phyloP scores from a whole-genome alignment of 2,329 filamentous ascomycete species.

The Calonectria hawksworthii region DNA sequence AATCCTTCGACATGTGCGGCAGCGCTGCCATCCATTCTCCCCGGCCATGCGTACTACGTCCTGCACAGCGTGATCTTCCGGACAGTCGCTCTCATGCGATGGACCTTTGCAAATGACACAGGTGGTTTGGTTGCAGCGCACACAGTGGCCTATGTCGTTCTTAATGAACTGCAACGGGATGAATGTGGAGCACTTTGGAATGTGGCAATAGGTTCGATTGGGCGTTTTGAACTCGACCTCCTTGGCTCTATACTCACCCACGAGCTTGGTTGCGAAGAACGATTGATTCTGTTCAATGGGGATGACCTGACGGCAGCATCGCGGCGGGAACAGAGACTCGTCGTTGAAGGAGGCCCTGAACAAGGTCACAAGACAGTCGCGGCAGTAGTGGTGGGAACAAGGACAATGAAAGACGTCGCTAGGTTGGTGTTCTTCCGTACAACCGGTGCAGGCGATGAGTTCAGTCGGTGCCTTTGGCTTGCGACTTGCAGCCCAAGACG shows the following conservation, averaged over 20 bases:
- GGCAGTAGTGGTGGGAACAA: constrained; percentile 65
- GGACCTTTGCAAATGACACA: constrained; percentile 65
- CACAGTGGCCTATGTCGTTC: constrained; percentile 56
- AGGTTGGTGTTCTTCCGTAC: background rate
- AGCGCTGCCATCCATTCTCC: constrained; percentile 65
- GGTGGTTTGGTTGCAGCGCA: constrained; percentile 57
- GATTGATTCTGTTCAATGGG: constrained; percentile 49
- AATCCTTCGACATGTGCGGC: constrained; percentile 59
- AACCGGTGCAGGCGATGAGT: background rate
- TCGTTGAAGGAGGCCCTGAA: constrained; percentile 61
- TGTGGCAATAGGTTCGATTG: constrained; percentile 66
- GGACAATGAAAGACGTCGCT: background rate
- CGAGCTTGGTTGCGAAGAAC: constrained; percentile 54
- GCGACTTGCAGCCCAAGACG: constrained; percentile 4
- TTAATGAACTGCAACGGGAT: constrained; percentile 53
- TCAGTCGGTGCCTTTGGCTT: background rate
- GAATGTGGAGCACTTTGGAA: constrained; percentile 60
- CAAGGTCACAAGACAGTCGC: constrained; percentile 59
- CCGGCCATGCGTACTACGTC: constrained; percentile 57
- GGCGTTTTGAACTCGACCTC: constrained; percentile 62
- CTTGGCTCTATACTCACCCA: constrained; percentile 58
- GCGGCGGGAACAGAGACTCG: constrained; percentile 68
- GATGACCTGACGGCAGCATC: constrained; percentile 64
- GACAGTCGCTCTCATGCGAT: constrained; percentile 63
- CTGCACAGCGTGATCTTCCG: constrained; percentile 56